Percentiles rank a stretch among this genome's conserved stretches.
These are phyloP conservation scores for Kwoniella europaea DNA, from an alignment of 768 basidiomycete species.

Conservation along the genomic window DNA sequence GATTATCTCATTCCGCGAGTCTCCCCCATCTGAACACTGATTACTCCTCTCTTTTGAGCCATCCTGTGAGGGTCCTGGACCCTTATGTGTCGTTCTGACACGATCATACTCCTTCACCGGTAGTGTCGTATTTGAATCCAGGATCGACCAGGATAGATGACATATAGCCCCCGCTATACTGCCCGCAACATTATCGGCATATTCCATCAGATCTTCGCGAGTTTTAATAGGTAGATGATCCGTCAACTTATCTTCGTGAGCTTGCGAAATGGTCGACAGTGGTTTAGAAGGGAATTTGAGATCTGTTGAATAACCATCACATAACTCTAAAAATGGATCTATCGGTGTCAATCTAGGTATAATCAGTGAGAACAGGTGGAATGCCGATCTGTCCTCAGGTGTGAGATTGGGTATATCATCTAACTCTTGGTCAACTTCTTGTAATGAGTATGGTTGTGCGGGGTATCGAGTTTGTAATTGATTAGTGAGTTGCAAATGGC, in stretches of 20 bases:
- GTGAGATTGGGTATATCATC: constrained; percentile 38
- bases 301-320: constrained; percentile 54
- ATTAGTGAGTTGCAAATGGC: constrained; percentile 32
- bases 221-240: constrained; percentile 53
- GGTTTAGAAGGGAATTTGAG: constrained; percentile 37
- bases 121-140: background rate
- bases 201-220: constrained; percentile 52
- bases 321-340: constrained; percentile 53
- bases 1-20: constrained; percentile 6
- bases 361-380: constrained; percentile 47
- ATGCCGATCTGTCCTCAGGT: constrained; percentile 35
- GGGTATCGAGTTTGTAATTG: constrained; percentile 1
- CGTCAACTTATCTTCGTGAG: background rate
- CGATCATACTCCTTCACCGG: constrained; percentile 28
- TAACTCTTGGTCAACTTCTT: constrained; percentile 30
- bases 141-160: constrained; percentile 48
- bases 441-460: constrained; percentile 14
- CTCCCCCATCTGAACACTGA: no score
- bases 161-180: constrained; percentile 59
- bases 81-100: background rate
- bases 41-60: background rate
- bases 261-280: background rate
- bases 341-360: constrained; percentile 50
- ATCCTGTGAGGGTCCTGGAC: background rate
- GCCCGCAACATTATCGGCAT: constrained; percentile 59